Evolutionary conservation across 495 filamentous ascomycete species (phyloP).

Genomic region (Pyrenula massariospora): DNA sequence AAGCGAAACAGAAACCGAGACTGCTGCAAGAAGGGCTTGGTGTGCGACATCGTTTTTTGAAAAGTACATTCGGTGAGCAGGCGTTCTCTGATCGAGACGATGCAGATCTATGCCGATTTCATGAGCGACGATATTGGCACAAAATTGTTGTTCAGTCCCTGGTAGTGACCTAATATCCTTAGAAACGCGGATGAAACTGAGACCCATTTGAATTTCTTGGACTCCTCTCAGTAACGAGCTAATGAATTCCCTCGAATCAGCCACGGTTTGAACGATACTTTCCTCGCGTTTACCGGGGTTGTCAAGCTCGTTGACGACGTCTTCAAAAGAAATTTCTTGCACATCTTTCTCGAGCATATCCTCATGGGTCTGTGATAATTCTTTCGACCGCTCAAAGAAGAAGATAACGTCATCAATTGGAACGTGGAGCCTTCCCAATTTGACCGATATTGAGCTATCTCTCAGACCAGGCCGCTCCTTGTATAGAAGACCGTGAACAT

Average conservation of each 20-base stretch:
- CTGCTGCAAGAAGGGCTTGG: conserved; percentile 83
- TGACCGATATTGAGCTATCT: conserved; percentile 81
- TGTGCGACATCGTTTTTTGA: conserved; percentile 86
- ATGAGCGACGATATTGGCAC: conserved; percentile 84
- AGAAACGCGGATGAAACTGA: conserved; percentile 83
- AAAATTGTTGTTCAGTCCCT: conserved; percentile 53
- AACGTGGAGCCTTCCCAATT: conserved; percentile 78
- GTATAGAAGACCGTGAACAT: conserved; percentile 87
- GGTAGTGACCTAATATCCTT: conserved; percentile 58
- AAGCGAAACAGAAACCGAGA: conserved; percentile 82
- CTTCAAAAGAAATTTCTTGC: conserved; percentile 53
- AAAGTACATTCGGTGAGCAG: conserved; percentile 98
- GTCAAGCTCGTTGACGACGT: conserved; percentile 70
- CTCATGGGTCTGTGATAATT: conserved; percentile 17
- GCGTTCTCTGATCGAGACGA: conserved; percentile 83
- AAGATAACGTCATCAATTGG: conserved; percentile 74
- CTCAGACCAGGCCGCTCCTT: conserved; percentile 76
- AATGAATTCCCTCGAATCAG: conserved; percentile 86
- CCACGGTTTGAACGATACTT: conserved; percentile 70
- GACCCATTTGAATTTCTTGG: conserved; percentile 89
- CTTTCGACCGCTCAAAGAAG: conserved; percentile 42
- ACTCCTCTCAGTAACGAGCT: conserved; percentile 85
- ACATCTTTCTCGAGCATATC: conserved; percentile 24
- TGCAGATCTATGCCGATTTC: conserved; percentile 90
- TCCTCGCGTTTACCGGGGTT: conserved; percentile 62